Percentiles rank a stretch among this genome's conserved stretches.
Evolutionary conservation across 768 basidiomycete species (phyloP).

Genomic region (Holtermanniella nyarrowii): DNA sequence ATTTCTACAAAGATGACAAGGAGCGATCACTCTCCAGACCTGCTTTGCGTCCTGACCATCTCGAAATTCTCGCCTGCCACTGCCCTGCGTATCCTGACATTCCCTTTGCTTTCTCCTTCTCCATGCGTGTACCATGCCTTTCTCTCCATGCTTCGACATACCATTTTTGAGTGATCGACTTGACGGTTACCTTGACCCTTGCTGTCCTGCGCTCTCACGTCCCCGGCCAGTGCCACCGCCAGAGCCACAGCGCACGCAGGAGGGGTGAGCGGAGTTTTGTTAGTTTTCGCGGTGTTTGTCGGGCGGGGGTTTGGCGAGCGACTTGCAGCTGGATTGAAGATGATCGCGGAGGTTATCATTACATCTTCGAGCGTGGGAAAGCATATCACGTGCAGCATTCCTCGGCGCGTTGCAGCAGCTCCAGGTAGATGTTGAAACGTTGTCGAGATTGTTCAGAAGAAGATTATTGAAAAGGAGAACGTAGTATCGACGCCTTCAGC

Average conservation of each 20-base stretch:
- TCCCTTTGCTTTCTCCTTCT: neutral
- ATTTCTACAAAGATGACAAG: no score
- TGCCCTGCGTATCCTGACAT: neutral
- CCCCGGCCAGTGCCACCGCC: no score
- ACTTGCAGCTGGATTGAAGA: neutral
- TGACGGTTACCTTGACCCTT: conserved; percentile 4
- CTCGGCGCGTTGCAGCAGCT: neutral
- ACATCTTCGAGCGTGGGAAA: no score
- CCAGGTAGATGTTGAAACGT: no score
- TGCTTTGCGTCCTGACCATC: neutral
- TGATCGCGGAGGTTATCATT: neutral
- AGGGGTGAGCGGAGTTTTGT: neutral
- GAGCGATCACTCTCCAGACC: neutral
- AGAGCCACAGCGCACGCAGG: neutral
- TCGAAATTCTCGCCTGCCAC: neutral
- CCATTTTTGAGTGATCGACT: conserved; percentile 9
- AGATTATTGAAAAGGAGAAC: no score
- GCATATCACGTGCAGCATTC: neutral
- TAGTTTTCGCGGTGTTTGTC: neutral
- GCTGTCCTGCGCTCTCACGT: neutral
- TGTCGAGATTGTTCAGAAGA: no score
- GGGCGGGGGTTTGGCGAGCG: neutral
- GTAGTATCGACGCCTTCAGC: no score
- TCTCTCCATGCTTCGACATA: neutral
- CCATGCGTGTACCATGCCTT: no score